Evolutionary conservation across 805 yeast species (phyloP).

Genomic region (Cyberlindnera nakhonratchasimensis): DNA sequence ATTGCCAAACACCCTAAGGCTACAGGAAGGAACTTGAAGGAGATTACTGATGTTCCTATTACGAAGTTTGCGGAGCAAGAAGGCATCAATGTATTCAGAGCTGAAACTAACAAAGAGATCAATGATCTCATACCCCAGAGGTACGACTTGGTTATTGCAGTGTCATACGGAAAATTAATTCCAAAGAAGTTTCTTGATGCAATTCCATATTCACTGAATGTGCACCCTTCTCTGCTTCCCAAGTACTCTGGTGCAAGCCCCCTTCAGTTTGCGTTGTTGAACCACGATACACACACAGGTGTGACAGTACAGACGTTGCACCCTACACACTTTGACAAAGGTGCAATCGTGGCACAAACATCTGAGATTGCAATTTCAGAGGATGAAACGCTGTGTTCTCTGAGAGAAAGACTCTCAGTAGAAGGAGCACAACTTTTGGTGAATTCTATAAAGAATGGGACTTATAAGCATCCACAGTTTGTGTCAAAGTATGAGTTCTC

Average conservation of each 20-base stretch:
- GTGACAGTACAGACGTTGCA: slow-evolving; percentile 88
- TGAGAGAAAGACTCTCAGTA: slow-evolving; percentile 51
- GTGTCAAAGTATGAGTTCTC: slow-evolving; percentile 36
- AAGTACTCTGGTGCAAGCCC: slow-evolving; percentile 87
- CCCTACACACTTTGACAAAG: slow-evolving; percentile 81
- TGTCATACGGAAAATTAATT: slow-evolving; percentile 81
- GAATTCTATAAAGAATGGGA: slow-evolving; percentile 37
- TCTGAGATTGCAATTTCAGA: slow-evolving; percentile 36
- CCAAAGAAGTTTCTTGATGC: slow-evolving; percentile 54
- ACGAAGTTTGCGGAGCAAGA: slow-evolving; percentile 36
- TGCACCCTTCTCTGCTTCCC: slow-evolving; percentile 91
- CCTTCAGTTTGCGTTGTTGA: slow-evolving; percentile 70
- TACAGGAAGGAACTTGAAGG: slow-evolving; percentile 54
- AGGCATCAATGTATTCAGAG: slow-evolving; percentile 41
- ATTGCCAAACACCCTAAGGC: slow-evolving; percentile 62
- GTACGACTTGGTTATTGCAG: slow-evolving; percentile 79
- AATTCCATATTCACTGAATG: slow-evolving; percentile 66
- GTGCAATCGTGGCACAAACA: slow-evolving; percentile 63
- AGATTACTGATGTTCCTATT: slow-evolving; percentile 51
- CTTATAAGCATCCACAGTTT: slow-evolving; percentile 24
- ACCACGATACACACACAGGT: slow-evolving; percentile 64
- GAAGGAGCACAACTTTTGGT: slow-evolving; percentile 60
- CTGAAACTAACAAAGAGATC: slow-evolving; percentile 47
- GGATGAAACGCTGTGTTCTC: slow-evolving; percentile 41
- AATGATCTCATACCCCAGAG: slow-evolving; percentile 24